Evolutionary conservation across 2,329 filamentous ascomycete species (phyloP), one percentile per base, ranked within the genome.

Genomic region (Xylaria sp.): DNA sequence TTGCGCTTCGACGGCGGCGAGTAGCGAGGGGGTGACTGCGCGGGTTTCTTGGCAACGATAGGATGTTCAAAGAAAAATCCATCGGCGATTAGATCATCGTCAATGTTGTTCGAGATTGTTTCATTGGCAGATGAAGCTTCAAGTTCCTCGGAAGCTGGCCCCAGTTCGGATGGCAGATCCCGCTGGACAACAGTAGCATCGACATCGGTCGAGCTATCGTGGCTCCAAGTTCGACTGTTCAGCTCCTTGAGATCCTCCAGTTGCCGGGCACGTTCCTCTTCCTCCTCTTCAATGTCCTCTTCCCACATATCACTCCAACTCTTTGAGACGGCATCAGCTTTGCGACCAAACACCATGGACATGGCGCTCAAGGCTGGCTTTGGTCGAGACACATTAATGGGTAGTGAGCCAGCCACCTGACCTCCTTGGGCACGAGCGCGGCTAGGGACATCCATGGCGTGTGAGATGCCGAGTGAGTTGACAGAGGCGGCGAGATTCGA

Each of bases 301-400:
- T 98, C 95, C 91, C 94, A 97, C 80, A 98, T 89, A 80, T 99
- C 96, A 77, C 94, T 97, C 96, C 96, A 99, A 85, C 96, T 98
- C 90, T 98, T 98, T 65, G 96, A 97, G 57, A 97, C 93, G 57
- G 87, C 84, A 54, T 95, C 92, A 71, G 89, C 88, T 78, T 92
- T 89, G 77, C 90, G 90, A 60, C 92, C 93, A 78, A 97, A 95
- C 59, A 95, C 88, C 77, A 91, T 88, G 4, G 92, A 90, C 86
- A 95, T 90, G 69, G 92, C 90, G 63, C 88, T 85, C 74, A 90
- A 84, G 48, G 88, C 87, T 71, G 89, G 85, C 73, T 88, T 88
- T 0, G 93, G 91, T 77, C 96, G 89, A 15, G 92, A 92, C 81
- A 94, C 93, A 71, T 87, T 89, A 78, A 96, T 95, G 5, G 92